Conservation (phyloP, 2,329 filamentous ascomycete species). For the Neopestalotiopsis sp. region DNA sequence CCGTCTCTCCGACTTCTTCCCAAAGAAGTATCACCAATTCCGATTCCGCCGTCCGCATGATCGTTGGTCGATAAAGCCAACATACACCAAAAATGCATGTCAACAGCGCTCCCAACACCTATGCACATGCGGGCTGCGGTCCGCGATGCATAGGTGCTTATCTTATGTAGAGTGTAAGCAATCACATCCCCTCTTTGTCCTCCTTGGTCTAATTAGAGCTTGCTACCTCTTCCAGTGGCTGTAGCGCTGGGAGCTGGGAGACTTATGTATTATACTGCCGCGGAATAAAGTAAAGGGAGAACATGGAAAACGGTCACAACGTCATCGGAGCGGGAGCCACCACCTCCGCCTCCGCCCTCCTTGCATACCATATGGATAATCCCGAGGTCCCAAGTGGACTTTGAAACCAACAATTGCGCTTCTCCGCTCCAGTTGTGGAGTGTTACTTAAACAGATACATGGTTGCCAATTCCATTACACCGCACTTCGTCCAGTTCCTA, state of each 20-base stretch:
- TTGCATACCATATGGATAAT: background rate
- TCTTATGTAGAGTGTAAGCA: too few species aligned
- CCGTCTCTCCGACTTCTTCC: background rate
- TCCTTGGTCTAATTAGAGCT: background rate
- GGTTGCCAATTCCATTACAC: too few species aligned
- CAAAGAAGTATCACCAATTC: background rate
- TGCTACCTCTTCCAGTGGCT: too few species aligned
- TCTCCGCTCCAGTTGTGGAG: too few species aligned
- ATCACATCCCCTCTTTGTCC: background rate
- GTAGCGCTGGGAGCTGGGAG: too few species aligned
- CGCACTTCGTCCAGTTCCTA: too few species aligned
- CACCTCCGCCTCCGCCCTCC: background rate
- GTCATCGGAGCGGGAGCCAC: background rate
- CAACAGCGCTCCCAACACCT: background rate
- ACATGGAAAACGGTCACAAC: background rate
- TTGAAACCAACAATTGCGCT: background rate
- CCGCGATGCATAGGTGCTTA: too few species aligned
- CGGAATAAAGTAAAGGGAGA: background rate
- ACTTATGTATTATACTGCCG: background rate
- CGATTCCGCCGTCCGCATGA: background rate
- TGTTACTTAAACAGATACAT: too few species aligned
- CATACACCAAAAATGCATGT: background rate
- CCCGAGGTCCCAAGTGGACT: background rate
- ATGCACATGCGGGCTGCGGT: background rate
- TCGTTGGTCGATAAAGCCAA: background rate